phyloP scores from a whole-genome alignment of 2,329 filamentous ascomycete genomes.

The Alternaria rosae region DNA sequence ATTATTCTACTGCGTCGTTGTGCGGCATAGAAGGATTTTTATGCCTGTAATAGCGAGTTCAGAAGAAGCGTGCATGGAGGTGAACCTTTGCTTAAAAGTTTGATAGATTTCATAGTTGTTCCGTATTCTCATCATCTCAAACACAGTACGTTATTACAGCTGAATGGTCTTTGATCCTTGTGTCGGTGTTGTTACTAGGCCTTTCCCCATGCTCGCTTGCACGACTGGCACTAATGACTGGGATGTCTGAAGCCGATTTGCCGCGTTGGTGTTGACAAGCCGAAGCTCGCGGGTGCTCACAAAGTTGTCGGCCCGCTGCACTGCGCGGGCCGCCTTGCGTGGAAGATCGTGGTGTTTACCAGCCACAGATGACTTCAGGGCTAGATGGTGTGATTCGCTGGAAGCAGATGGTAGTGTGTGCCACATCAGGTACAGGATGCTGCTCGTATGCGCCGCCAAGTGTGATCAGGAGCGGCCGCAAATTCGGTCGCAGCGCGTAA shows the following conservation, averaged over 20 bases:
- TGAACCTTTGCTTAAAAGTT: slow-evolving; percentile 3
- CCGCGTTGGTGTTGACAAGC: not conserved
- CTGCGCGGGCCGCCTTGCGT: slow-evolving; percentile 12
- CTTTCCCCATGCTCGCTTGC: not conserved
- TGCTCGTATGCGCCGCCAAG: slow-evolving; percentile 42
- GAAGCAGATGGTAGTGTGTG: slow-evolving; percentile 11
- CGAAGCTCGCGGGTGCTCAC: not conserved
- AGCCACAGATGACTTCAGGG: slow-evolving; percentile 1
- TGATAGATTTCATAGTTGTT: slow-evolving; percentile 12
- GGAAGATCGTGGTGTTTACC: slow-evolving; percentile 5
- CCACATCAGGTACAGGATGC: slow-evolving; percentile 25
- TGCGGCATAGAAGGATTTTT: not conserved
- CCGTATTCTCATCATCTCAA: not conserved
- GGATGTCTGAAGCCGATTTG: not conserved
- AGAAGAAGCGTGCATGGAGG: not conserved
- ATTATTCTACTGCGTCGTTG: slow-evolving; percentile 1
- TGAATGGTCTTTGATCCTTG: not conserved
- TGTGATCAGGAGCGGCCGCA: slow-evolving; percentile 35
- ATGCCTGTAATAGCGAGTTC: not conserved
- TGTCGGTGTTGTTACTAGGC: not conserved
- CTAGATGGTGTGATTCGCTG: not conserved
- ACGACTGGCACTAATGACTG: not conserved
- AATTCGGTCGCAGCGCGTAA: slow-evolving; percentile 45
- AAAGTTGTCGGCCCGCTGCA: slow-evolving; percentile 15
- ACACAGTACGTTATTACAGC: not conserved